phyloP scores from a whole-genome alignment of 2,329 filamentous ascomycete genomes.

The Thielaviopsis euricoi region DNA sequence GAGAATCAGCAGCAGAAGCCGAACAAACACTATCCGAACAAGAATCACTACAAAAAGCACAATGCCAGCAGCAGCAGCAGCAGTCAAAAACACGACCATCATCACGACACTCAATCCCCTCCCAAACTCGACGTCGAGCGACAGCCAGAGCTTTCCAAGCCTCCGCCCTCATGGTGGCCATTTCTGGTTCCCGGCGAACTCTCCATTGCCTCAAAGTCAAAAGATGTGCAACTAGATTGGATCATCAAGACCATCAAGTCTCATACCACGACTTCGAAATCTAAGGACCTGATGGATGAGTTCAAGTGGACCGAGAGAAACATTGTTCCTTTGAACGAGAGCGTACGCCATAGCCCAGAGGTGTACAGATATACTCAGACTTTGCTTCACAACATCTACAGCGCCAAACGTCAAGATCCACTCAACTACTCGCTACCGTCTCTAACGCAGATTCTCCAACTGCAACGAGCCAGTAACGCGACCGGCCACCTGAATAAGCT shows the following conservation, averaged over 20 bases:
- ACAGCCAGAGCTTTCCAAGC: not conserved
- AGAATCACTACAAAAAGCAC: not conserved
- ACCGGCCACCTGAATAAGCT: not conserved
- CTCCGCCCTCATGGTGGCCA: not conserved
- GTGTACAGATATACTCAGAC: not conserved
- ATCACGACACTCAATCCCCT: no score
- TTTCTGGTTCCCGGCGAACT: not conserved
- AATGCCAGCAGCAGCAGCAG: not conserved
- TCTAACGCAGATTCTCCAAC: constrained; percentile 5
- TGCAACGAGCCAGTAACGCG: constrained; percentile 2
- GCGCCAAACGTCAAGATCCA: constrained; percentile 1
- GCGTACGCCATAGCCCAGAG: not conserved
- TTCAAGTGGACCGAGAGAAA: constrained; percentile 4
- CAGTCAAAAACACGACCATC: not conserved
- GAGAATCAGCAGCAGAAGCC: not conserved
- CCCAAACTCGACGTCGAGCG: no score
- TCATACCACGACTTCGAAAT: not conserved
- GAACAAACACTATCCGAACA: not conserved
- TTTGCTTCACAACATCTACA: constrained; percentile 1
- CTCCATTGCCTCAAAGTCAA: not conserved
- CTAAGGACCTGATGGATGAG: not conserved
- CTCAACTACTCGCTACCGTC: not conserved
- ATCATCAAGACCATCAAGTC: not conserved
- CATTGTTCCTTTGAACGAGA: not conserved
- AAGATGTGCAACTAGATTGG: not conserved